A percentile compares a stretch with the other conserved stretches of the same genome.
Conservation (phyloP, 192 early-diverging fungal genomes). For the Umbelopsis sp. region DNA sequence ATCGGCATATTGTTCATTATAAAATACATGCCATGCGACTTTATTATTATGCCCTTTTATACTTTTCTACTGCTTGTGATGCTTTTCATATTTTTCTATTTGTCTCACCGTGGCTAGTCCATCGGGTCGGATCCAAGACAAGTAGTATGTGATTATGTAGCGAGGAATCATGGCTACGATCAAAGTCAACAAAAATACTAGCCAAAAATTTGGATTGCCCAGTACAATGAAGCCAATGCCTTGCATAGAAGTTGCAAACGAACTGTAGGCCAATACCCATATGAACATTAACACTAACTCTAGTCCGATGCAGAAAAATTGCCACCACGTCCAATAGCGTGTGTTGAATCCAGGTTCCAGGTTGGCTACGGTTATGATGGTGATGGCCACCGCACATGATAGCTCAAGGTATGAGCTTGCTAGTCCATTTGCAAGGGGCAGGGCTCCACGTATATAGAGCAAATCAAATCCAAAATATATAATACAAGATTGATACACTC, state of each 20-base stretch:
- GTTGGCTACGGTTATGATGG: constrained; percentile 82
- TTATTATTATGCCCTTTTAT: no score
- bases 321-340: constrained; percentile 86
- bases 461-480: constrained; percentile 80
- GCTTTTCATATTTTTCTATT: constrained; percentile 40
- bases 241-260: constrained; percentile 61
- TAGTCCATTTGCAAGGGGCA: constrained; percentile 55
- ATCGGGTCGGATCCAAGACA: constrained; percentile 65
- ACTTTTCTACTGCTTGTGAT: neutral
- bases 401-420: constrained; percentile 66
- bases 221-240: constrained; percentile 73
- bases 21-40: no score
- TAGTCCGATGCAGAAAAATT: constrained; percentile 60
- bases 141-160: constrained; percentile 66
- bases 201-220: constrained; percentile 72
- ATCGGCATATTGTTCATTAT: neutral
- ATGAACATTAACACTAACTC: constrained; percentile 69
- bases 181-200: constrained; percentile 68
- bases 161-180: constrained; percentile 73
- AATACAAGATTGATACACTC: constrained; percentile 90
- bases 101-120: constrained; percentile 70
- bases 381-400: constrained; percentile 78
- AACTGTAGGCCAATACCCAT: constrained; percentile 72
- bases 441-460: constrained; percentile 55
- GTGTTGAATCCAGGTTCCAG: constrained; percentile 76